Evolutionary conservation across 371 early-diverging fungal genomes (phyloP).

Genomic region (Rhizopus stolonifer): DNA sequence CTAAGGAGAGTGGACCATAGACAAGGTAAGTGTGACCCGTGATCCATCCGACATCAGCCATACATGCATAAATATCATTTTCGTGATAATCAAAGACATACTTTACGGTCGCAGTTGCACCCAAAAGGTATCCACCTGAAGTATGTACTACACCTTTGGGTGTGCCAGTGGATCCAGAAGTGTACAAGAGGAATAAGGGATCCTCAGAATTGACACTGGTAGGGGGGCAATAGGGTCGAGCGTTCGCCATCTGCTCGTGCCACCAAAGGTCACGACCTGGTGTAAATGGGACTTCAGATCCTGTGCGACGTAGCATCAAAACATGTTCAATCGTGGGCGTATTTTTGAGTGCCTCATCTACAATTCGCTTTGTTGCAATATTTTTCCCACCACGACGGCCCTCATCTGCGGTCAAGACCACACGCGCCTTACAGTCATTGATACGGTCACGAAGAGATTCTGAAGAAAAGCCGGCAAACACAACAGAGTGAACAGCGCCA

Average conservation of each 20-base stretch:
- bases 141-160: constrained; percentile 95
- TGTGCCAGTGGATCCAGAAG: constrained; percentile 92
- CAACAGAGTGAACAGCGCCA: constrained; percentile 89
- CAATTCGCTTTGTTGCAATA: constrained; percentile 87
- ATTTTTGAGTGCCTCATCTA: constrained; percentile 78
- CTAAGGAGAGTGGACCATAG: constrained; percentile 92
- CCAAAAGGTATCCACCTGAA: constrained; percentile 93
- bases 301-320: constrained; percentile 85
- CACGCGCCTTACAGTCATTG: constrained; percentile 70
- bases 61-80: constrained; percentile 84
- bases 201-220: constrained; percentile 87
- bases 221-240: constrained; percentile 78
- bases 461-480: constrained; percentile 92
- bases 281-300: constrained; percentile 67
- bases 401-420: constrained; percentile 84
- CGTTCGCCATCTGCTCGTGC: constrained; percentile 76
- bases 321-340: constrained; percentile 80
- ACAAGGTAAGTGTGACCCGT: constrained; percentile 89
- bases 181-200: constrained; percentile 96
- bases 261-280: constrained; percentile 83
- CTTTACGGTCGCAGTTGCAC: constrained; percentile 83
- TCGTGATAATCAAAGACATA: constrained; percentile 90
- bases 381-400: constrained; percentile 88
- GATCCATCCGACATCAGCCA: constrained; percentile 70
- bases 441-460: constrained; percentile 86